A percentile compares a stretch with the other conserved stretches of the same genome.
These are phyloP conservation scores for Triticum turgidum DNA, from an alignment of 176 grass and related monocot species.

Conservation along the genomic window DNA sequence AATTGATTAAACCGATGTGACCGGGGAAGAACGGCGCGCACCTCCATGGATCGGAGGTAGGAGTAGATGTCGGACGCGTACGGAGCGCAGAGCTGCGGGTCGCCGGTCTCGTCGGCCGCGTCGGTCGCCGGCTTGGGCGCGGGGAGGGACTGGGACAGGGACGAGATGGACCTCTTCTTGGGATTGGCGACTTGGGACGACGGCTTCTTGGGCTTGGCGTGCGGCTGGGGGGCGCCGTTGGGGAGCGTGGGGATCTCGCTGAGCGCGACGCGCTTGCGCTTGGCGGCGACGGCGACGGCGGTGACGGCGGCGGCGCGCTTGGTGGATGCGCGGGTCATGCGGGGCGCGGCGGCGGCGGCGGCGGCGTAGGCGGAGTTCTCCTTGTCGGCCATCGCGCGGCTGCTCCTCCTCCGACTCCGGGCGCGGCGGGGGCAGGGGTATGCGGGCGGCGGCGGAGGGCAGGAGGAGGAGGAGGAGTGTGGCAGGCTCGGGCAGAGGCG, in stretches of 20 bases:
- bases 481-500: neutral
- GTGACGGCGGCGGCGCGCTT: slow-evolving; percentile 28
- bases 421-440: neutral
- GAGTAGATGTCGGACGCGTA: slow-evolving; percentile 71
- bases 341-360: slow-evolving; percentile 9
- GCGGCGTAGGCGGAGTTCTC: slow-evolving; percentile 42
- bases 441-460: neutral
- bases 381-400: slow-evolving; percentile 38
- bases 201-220: slow-evolving; percentile 11
- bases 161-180: neutral
- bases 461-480: slow-evolving; percentile 6
- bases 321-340: slow-evolving; percentile 48
- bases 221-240: slow-evolving; percentile 24
- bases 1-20: neutral
- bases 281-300: slow-evolving; percentile 27
- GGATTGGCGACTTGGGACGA: neutral
- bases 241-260: slow-evolving; percentile 43
- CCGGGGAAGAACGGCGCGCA: neutral
- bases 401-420: slow-evolving; percentile 38
- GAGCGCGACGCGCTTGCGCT: slow-evolving; percentile 69
- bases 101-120: slow-evolving; percentile 5
- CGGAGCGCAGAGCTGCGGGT: slow-evolving; percentile 45
- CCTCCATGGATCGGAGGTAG: slow-evolving; percentile 84
- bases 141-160: neutral
- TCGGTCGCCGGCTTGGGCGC: neutral